phyloP scores from a whole-genome alignment of 2,329 filamentous ascomycete species.

The Colletotrichum camelliae region DNA sequence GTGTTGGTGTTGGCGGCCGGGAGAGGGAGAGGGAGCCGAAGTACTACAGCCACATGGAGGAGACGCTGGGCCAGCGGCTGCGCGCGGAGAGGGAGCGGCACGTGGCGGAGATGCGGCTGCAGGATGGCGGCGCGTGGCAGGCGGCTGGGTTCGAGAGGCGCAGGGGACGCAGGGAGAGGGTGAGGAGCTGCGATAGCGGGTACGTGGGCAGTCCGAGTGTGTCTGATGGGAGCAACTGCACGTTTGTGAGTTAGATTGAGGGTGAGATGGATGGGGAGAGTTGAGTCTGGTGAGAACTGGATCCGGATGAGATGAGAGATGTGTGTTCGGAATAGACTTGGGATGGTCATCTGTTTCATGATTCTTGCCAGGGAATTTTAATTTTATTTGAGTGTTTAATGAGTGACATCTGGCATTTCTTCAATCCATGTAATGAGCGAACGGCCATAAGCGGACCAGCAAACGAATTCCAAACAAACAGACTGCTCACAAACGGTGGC shows the following conservation, averaged over 20 bases:
- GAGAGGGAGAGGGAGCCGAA: background rate
- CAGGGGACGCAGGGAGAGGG: background rate
- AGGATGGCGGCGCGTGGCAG: background rate
- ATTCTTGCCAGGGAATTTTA: background rate
- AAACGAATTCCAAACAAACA: background rate
- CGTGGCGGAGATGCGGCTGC: slow-evolving; percentile 4
- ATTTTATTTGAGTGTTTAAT: background rate
- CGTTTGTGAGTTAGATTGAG: background rate
- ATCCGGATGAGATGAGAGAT: background rate
- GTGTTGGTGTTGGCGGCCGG: background rate
- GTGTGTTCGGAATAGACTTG: background rate
- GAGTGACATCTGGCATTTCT: background rate
- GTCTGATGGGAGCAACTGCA: background rate
- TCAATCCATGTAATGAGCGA: background rate
- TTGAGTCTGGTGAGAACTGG: background rate
- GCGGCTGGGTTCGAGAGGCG: background rate
- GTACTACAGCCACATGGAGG: slow-evolving; percentile 14
- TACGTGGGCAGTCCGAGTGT: slow-evolving; percentile 8
- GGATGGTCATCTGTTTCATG: background rate
- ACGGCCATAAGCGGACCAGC: background rate
- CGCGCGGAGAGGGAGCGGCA: slow-evolving; percentile 12
- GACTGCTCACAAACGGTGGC: no score
- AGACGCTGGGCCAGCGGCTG: slow-evolving; percentile 17
- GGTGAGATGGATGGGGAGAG: background rate
- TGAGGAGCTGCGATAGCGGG: slow-evolving; percentile 20